phyloP scores from a whole-genome alignment of 495 filamentous ascomycete genomes.

The Geoglossum glabrum region DNA sequence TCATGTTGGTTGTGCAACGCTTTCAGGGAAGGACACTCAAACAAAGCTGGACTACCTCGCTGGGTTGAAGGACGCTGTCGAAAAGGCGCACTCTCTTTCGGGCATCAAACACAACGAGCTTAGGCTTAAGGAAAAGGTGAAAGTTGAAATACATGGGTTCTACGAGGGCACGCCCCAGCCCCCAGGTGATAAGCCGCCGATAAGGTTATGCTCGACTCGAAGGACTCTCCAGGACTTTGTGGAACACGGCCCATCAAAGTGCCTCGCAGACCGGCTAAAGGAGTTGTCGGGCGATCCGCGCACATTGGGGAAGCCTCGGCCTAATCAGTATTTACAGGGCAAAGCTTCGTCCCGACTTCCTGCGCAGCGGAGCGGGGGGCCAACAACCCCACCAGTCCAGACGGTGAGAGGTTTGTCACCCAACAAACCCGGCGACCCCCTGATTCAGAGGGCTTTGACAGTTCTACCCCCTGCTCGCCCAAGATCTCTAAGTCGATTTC shows the following conservation, averaged over 20 bases:
- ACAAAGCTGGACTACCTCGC: slow-evolving; percentile 29
- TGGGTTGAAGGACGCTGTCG: slow-evolving; percentile 26
- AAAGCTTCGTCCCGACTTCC: no score
- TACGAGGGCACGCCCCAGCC: slow-evolving; percentile 31
- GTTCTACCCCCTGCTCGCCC: no score
- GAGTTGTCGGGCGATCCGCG: slow-evolving; percentile 12
- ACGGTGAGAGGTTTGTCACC: no score
- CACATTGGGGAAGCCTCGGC: no score
- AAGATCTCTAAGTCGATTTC: no score
- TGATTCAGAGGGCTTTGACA: no score
- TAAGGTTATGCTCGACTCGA: slow-evolving; percentile 34
- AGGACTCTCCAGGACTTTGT: slow-evolving; percentile 29
- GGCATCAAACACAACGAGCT: slow-evolving; percentile 22
- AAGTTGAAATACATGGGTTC: slow-evolving; percentile 39
- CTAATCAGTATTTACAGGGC: no score
- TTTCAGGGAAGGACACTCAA: slow-evolving; percentile 29
- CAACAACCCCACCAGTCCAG: no score
- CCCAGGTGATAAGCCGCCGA: slow-evolving; percentile 21
- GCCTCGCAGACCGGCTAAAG: slow-evolving; percentile 22
- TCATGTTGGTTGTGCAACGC: slow-evolving; percentile 35
- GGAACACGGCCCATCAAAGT: slow-evolving; percentile 23
- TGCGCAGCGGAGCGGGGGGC: no score
- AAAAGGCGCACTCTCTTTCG: slow-evolving; percentile 23
- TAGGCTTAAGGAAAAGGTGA: slow-evolving; percentile 28
- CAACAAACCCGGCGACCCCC: no score